Evolutionary conservation across 192 early-diverging fungal species (phyloP), one percentile per base, ranked within the genome.

Genomic region (Coemansia sp.): DNA sequence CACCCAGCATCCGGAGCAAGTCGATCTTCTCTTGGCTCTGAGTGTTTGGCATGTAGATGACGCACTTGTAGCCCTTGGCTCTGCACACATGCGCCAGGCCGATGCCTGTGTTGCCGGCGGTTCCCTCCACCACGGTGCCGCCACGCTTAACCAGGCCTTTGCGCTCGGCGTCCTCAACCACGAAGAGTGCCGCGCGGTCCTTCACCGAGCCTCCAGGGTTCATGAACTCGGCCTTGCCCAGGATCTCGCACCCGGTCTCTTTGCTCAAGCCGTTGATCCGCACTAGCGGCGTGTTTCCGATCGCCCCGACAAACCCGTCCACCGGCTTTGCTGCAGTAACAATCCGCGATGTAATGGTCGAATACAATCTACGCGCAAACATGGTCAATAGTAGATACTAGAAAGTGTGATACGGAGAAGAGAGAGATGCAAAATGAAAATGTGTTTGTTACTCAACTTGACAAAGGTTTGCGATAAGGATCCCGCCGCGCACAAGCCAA

Each of bases 21-120:
- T 96, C 93, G 62, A 97, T 94, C 80, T 97, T 97, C 62, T 97
- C 95, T 68, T 93, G 90, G 67, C 89, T 89, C 77, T 89, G 95
- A 45, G 93, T 97, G 77, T 96, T 90, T n/a, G 95, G 95, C 94
- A 97, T 96, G 70, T 92, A 97, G 65, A 97, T 95, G 14, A 96
- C 91, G 60, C 91, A 94, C 66, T 91, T 91, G 84, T 97, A 97
- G 6, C 95, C 95, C 80, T 90, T 91, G 64, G 95, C 87, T 52
- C 92, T 83, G 58, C 93, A 95, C 47, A 97, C 92, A 60, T 96
- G 95, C 13, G 95, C 95, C 44, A 97, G 84, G 0, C 95, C 95
- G 66, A 97, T 97, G 23, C 96, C 97, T 11, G 97, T 98, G 81
- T 98, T 98, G 23, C 85, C 95, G 2, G 84, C 91, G 19, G 90